Base-by-base conservation (phyloP, 345 rosid species). In the Citrus inodora region DNA sequence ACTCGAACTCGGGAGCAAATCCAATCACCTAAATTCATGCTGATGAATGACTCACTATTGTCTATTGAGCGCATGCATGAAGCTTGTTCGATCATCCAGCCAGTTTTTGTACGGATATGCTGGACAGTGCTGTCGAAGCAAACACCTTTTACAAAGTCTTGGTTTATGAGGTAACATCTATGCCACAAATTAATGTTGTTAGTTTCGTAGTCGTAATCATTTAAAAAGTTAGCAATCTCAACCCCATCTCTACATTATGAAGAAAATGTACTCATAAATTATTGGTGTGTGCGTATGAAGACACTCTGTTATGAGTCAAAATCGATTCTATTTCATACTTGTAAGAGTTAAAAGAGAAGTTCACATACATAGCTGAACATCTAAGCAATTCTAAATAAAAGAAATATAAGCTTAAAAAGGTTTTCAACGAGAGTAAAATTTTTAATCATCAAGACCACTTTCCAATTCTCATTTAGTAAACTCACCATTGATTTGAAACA, bases 401-500 rank as follows among this genome's bases (percentile, higher is more conserved):
- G 48, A 42, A 42, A 42, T 3, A 42, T 11, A 42, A 10, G 13
- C 13, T 40, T 40, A 40, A 40, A 38, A 9, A 40, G 13, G 48
- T 40, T 3, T 40, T 40, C 48, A 10, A 40, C 0, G 13, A 9
- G 13, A 40, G 17, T 4, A 28, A 2, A 5, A 63, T 30, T 30
- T 63, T 63, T 63, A 5, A 63, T 5, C 4, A 63, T 11, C 66
- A 62, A 62, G 35, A 27, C 35, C 14, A 9, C 64, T 35, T 1
- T 35, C 37, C 1, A 35, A 35, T 35, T 35, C 37, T 35, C 0
- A 0, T 35, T 35, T 35, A 35, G 37, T 35, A 35, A 35, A 35
- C 1, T 0, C 7, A 35, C 37, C 0, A 35, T 35, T 1, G 16
- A 42, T 11, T 1, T 42, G 0, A 11, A 10, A 0, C 35, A 2